phyloP scores from a whole-genome alignment of 2,329 filamentous ascomycete species.

The Calonectria honghensis region DNA sequence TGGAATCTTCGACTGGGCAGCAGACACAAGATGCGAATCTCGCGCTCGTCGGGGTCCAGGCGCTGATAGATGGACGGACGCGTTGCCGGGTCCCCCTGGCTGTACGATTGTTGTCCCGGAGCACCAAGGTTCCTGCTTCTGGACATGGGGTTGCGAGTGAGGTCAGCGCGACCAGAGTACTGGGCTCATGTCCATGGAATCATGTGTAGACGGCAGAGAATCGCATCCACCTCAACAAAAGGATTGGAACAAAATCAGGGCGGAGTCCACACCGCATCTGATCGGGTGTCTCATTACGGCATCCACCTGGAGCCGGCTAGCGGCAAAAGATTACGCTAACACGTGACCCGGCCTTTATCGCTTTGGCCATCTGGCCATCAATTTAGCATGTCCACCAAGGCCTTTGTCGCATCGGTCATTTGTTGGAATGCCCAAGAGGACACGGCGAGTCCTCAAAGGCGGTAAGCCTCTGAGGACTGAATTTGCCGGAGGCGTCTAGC shows the following conservation, averaged over 20 bases:
- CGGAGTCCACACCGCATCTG: not conserved
- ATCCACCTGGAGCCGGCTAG: slow-evolving; percentile 25
- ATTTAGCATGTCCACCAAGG: not conserved
- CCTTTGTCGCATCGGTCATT: not conserved
- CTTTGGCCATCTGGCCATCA: not conserved
- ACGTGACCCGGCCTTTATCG: slow-evolving; percentile 12
- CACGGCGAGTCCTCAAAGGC: not conserved
- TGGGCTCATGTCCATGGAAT: slow-evolving; percentile 14
- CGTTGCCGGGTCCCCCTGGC: slow-evolving; percentile 3
- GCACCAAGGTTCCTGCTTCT: slow-evolving; percentile 1
- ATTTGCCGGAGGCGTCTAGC: not conserved
- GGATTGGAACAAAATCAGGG: not conserved
- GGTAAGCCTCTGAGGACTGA: not conserved
- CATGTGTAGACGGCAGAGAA: not conserved
- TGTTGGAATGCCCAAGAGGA: not conserved
- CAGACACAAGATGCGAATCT: slow-evolving; percentile 13
- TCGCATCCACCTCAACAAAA: slow-evolving; percentile 18
- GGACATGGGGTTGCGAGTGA: slow-evolving; percentile 4
- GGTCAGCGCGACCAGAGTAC: not conserved
- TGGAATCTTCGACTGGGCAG: not conserved
- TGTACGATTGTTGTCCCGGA: slow-evolving; percentile 21
- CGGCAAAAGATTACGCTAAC: not conserved
- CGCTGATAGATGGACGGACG: slow-evolving; percentile 11
- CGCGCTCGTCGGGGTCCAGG: slow-evolving; percentile 6
- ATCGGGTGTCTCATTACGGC: slow-evolving; percentile 5